Evolutionary conservation across 495 filamentous ascomycete species (phyloP).

Genomic region (Aspergillus wentii): DNA sequence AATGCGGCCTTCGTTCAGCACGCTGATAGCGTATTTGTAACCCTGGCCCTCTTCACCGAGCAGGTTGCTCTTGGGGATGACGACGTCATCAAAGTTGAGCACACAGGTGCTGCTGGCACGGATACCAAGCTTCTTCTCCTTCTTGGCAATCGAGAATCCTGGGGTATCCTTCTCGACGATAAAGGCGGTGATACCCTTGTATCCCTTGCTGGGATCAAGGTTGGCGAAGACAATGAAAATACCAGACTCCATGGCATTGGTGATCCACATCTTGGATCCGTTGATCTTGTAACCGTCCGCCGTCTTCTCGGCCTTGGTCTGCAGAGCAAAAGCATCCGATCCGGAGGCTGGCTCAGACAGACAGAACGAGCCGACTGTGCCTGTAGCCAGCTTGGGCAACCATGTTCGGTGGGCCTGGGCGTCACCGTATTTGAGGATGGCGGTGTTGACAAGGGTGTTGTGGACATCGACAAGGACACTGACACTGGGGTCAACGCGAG

Average conservation of each 20-base stretch:
- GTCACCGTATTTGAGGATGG: conserved; percentile 80
- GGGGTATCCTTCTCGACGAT: conserved; percentile 84
- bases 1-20: conserved; percentile 97
- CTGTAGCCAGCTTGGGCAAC: conserved; percentile 81
- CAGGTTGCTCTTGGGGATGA: conserved; percentile 80
- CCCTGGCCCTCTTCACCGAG: conserved; percentile 85
- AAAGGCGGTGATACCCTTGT: conserved; percentile 96
- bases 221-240: conserved; percentile 99
- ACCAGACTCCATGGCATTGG: conserved; percentile 86
- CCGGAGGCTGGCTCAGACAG: conserved; percentile 91
- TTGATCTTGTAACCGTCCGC: conserved; percentile 79
- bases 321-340: conserved; percentile 92
- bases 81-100: conserved; percentile 95
- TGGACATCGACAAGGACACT: conserved; percentile 93
- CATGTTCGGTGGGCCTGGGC: conserved; percentile 72
- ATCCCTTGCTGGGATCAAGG: conserved; percentile 78
- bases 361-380: conserved; percentile 93
- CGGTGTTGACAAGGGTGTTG: conserved; percentile 96
- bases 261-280: conserved; percentile 99
- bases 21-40: conserved; percentile 94
- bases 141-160: conserved; percentile 95
- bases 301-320: conserved; percentile 76
- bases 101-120: conserved; percentile 92
- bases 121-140: conserved; percentile 99
- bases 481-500: conserved; percentile 89